These are phyloP conservation scores for Fusarium sp. DNA, from an alignment of 2,329 filamentous ascomycete species.

Conservation along the genomic window DNA sequence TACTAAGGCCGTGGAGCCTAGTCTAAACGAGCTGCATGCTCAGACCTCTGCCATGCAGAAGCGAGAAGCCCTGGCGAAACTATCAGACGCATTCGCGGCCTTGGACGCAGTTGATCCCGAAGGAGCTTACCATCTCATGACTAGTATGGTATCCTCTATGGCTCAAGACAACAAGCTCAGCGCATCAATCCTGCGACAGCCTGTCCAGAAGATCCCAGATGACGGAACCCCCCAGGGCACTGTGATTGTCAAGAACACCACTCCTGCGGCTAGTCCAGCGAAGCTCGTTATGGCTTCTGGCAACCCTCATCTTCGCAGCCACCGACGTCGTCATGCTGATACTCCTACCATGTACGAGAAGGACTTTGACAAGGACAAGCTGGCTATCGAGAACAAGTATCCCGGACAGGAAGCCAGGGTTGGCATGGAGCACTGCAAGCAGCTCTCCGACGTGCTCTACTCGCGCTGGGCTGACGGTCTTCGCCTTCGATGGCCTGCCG, in stretches of 20 bases:
- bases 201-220: slow-evolving; percentile 54
- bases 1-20: slow-evolving; percentile 81
- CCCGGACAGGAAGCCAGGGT: slow-evolving; percentile 66
- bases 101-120: slow-evolving; percentile 91
- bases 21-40: slow-evolving; percentile 87
- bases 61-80: slow-evolving; percentile 82
- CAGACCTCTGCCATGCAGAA: slow-evolving; percentile 75
- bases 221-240: slow-evolving; percentile 65
- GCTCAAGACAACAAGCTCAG: slow-evolving; percentile 75
- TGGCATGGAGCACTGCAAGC: slow-evolving; percentile 92
- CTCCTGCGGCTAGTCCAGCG: slow-evolving; percentile 58
- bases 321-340: slow-evolving; percentile 72
- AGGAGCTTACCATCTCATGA: slow-evolving; percentile 86
- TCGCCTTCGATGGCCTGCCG: slow-evolving; percentile 72
- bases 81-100: slow-evolving; percentile 86
- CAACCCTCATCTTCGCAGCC: slow-evolving; percentile 86
- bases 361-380: slow-evolving; percentile 60
- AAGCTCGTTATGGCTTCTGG: slow-evolving; percentile 83
- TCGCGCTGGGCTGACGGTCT: slow-evolving; percentile 89
- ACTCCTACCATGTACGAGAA: slow-evolving; percentile 56
- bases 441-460: slow-evolving; percentile 91
- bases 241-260: slow-evolving; percentile 66
- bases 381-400: slow-evolving; percentile 62
- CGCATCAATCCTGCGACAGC: slow-evolving; percentile 57
- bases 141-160: slow-evolving; percentile 78